Evolutionary conservation across 1,284 basidiomycete genomes (phyloP), one percentile per base, ranked within the genome.

Genomic region (Somion occarium): DNA sequence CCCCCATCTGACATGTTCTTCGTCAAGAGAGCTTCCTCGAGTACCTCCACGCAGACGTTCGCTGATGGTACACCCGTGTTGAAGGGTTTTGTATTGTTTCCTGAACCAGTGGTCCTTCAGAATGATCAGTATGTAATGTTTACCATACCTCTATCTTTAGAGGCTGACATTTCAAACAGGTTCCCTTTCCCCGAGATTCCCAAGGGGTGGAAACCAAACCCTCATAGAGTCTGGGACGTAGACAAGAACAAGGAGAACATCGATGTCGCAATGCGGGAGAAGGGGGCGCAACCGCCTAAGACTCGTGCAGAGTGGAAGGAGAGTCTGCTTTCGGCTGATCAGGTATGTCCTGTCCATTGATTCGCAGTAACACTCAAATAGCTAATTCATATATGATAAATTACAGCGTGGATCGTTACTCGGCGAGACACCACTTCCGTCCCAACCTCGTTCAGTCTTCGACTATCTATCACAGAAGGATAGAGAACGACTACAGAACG

Each of bases 391-490:
- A 2, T 59, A n/a, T n/a, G n/a, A n/a, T n/a, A n/a, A n/a, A n/a
- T n/a, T n/a, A n/a, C n/a, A 96, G 87, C 81, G 96, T 46, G 95
- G 93, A 24, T 69, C 76, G 2, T 73, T 90, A 5, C 74, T 99
- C 0, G 95, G 96, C 44, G 96, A 98, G 69, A 79, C 79, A 0
- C 80, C 80, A 3, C 73, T 89, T 4, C 79, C 84, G 1, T 72
- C 83, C 1, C 82, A 82, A 37, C 79, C 84, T 1, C 83, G 82
- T 38, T 96, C 93, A 0, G 82, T 99, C 2, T 95, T 95, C 62
- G 93, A 98, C 45, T 98, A 88, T 66, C 84, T 98, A 63, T 94
- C 93, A 0, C 82, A 88, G 56, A 95, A 94, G 64, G 92, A 95
- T 59, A 79, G 82, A 48, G 93, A 96, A 53, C 84, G 93, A 2